A percentile compares a stretch with the other conserved stretches of the same genome.
phyloP scores from a whole-genome alignment of 2,329 filamentous ascomycete genomes.

The Botrytis deweyae region DNA sequence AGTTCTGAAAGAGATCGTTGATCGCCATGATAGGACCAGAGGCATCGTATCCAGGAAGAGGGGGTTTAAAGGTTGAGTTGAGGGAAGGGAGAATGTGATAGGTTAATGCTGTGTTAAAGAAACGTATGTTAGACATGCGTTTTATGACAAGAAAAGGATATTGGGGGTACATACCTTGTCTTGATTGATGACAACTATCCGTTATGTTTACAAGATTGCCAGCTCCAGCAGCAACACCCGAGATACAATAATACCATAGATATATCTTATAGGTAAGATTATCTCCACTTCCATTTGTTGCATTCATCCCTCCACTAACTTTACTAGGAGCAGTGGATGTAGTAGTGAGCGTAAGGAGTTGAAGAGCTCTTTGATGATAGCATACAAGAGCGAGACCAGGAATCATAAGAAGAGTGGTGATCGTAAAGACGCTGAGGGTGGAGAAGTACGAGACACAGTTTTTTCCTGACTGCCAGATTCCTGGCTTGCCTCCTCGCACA shows the following conservation, averaged over 20 bases:
- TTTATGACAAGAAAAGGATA: neutral
- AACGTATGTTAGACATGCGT: neutral
- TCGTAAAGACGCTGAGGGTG: neutral
- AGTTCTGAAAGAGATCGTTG: neutral
- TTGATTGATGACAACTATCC: neutral
- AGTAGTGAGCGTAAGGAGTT: neutral
- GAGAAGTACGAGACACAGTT: neutral
- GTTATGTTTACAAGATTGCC: neutral
- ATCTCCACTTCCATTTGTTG: neutral
- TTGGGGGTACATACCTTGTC: neutral
- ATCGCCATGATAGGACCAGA: neutral
- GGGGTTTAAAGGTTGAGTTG: neutral
- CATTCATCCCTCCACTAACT: neutral
- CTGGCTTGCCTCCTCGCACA: neutral
- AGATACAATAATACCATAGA: slow-evolving; percentile 3
- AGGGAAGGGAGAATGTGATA: neutral
- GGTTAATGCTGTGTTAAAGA: neutral
- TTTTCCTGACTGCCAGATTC: neutral
- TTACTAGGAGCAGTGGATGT: neutral
- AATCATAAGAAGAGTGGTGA: neutral
- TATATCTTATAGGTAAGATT: neutral
- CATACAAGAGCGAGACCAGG: neutral
- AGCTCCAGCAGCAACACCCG: neutral
- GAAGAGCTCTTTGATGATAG: neutral
- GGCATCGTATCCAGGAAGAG: neutral